Evolutionary conservation across 441 rosid species (phyloP), one percentile per base, ranked within the genome.

Genomic region (Capsella rubella): DNA sequence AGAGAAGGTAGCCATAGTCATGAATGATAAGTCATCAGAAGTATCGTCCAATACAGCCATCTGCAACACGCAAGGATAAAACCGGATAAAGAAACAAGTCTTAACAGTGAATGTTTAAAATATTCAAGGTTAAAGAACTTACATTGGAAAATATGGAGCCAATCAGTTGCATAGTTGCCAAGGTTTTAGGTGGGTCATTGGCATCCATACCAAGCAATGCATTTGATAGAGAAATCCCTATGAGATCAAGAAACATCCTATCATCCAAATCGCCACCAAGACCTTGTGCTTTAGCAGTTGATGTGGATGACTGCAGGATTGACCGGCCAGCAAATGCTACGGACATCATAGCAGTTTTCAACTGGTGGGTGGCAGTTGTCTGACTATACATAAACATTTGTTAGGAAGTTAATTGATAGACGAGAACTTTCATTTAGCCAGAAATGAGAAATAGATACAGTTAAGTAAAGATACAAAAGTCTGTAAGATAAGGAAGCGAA

Each of bases 301-400:
- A 84, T 67, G 90, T 83, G 66, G 88, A 87, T 50, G 94, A 87
- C 71, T 93, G 90, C 80, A 88, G 90, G 67, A 96, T 86, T 29
- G 98, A 82, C 68, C 99, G 97, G 64, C 96, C 97, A 57, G 98
- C 92, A 91, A 86, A 93, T 78, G 99, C 99, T 67, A 96, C 93
- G 40, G 99, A 96, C 89, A 81, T 91, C 76, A 96, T 89, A 75
- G 98, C 99, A 72, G 97, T 88, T 85, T 90, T 93, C 89, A 96
- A 84, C 84, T 96, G 99, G 86, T 96, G 99, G 69, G 97, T 96
- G 87, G 99, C 99, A 76, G 98, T 96, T 87, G 88, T 91, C 99
- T 96, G 88, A 84, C 85, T 82, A 89, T 87, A 82, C 82, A 88
- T 72, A 89, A 86, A 85, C 40, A 66, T 78, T 80, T 70, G 71